Conservation (phyloP, 2,329 filamentous ascomycete genomes). For the Fusarium sp. region DNA sequence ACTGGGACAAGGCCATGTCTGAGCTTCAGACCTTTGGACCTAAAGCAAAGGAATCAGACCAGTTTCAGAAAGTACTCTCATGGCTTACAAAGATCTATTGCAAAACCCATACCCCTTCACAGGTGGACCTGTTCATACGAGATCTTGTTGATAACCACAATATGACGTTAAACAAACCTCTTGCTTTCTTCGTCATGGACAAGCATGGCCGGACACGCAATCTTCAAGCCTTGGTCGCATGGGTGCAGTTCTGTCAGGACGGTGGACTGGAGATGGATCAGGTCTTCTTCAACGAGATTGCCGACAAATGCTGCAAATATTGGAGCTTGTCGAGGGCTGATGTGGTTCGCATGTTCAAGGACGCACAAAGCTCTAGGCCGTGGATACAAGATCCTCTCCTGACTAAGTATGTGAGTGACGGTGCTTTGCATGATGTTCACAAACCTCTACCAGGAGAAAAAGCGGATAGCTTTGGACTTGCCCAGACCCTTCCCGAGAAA, state of each 20-base stretch:
- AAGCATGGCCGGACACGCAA: slow-evolving; percentile 48
- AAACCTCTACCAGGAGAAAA: slow-evolving; percentile 36
- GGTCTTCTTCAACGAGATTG: slow-evolving; percentile 47
- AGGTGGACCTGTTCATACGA: slow-evolving; percentile 49
- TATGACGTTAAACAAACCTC: slow-evolving; percentile 46
- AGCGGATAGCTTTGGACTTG: slow-evolving; percentile 10
- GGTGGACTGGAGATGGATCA: slow-evolving; percentile 47
- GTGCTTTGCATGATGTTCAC: slow-evolving; percentile 37
- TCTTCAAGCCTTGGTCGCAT: slow-evolving; percentile 44
- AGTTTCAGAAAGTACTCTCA: slow-evolving; percentile 46
- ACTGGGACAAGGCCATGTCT: slow-evolving; percentile 44
- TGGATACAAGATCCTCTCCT: slow-evolving; percentile 41
- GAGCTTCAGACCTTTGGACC: slow-evolving; percentile 41
- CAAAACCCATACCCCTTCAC: slow-evolving; percentile 39
- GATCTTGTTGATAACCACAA: slow-evolving; percentile 42
- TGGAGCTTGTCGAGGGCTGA: slow-evolving; percentile 49
- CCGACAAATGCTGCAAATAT: slow-evolving; percentile 48
- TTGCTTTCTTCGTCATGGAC: slow-evolving; percentile 50
- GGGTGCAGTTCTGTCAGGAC: slow-evolving; percentile 50
- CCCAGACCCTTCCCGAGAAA: slow-evolving; percentile 30
- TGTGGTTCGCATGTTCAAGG: slow-evolving; percentile 43
- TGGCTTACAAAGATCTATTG: slow-evolving; percentile 52
- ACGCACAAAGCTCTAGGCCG: slow-evolving; percentile 44
- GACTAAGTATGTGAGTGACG: slow-evolving; percentile 34
- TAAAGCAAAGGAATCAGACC: slow-evolving; percentile 27